phyloP scores from a whole-genome alignment of 163 green algal species.

The Scenedesmus sp. region DNA sequence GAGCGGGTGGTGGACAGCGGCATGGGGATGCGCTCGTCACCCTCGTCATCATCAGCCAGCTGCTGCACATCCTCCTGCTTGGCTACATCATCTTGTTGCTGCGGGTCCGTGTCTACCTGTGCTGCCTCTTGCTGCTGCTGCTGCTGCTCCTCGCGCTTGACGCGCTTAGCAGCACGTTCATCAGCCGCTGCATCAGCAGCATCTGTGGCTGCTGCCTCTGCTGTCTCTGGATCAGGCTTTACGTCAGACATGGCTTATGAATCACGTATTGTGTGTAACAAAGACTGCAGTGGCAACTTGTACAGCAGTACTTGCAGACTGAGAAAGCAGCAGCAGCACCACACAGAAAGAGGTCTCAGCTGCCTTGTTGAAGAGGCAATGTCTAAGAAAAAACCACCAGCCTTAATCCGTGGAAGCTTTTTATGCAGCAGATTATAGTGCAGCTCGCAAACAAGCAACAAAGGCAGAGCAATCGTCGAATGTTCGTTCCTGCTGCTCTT shows the following conservation, averaged over 20 bases:
- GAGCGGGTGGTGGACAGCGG: slow-evolving; percentile 63
- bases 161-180: slow-evolving; percentile 28
- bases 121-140: neutral
- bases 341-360: neutral
- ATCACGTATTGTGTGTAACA: neutral
- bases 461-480: neutral
- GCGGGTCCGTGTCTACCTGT: neutral
- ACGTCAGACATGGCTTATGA: neutral
- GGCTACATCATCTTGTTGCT: slow-evolving; percentile 19
- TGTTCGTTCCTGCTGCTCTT: neutral
- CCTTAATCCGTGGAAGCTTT: no score
- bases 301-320: neutral
- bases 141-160: slow-evolving; percentile 26
- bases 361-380: neutral
- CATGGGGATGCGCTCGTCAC: slow-evolving; percentile 59
- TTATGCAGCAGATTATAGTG: neutral
- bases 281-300: neutral
- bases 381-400: neutral
- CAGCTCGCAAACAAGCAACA: neutral
- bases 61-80: slow-evolving; percentile 18
- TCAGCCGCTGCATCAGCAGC: slow-evolving; percentile 15
- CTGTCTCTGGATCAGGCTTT: neutral
- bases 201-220: neutral
- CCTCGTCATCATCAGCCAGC: slow-evolving; percentile 52
- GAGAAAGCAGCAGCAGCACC: neutral